Base-by-base conservation (phyloP, 208 protist species). In the Pavlovales sp. region DNA sequence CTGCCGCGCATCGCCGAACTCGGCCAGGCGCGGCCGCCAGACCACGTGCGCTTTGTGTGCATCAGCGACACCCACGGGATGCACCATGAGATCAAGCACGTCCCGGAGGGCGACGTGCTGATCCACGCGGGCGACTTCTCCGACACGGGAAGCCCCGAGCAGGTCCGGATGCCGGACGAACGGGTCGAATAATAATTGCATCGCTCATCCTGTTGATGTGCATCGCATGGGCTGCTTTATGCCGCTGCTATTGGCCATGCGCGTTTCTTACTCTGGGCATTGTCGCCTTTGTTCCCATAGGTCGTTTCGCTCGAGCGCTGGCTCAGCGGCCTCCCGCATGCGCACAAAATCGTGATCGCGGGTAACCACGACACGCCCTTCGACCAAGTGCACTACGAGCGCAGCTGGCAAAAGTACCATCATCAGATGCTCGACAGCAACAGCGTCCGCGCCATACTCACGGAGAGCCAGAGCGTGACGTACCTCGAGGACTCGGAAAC, bases 321-420 rank as follows among this genome's bases (percentile, higher is more conserved):
- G 93, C 80, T 97, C 80, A 92, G 88, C 32, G 90, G 86, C 14
- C 95, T 95, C 44, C 95, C 96, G 22, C 94, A 96, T 86, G 78
- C 90, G 0, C 93, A 95, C 41, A 97, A 97, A 89, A 84, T 97
- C 32, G 75, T 96, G 67, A 95, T 97, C 44, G 95, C 89, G 0
- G 96, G 96, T 32, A 97, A 97, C 88, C 95, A 96, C 89, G 96
- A 96, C 82, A 2, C 91, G 1, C 88, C 77, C 26, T 86, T 91
- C 36, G 75, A 92, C 57, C 0, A 10, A 32, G 7, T 4, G 18
- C 26, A 32, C 26, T 71, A 71, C 57, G 14, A 71, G 57, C 22
- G 1, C 18, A 10, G 32, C 57, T 30, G 26, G 14, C 57, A 71
- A 28, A 10, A 28, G 22, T 71, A 32, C 57, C 57, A 71, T 32